Evolutionary conservation across 192 early-diverging fungal genomes (phyloP).

Genomic region (Ramicandelaber brevisporus): DNA sequence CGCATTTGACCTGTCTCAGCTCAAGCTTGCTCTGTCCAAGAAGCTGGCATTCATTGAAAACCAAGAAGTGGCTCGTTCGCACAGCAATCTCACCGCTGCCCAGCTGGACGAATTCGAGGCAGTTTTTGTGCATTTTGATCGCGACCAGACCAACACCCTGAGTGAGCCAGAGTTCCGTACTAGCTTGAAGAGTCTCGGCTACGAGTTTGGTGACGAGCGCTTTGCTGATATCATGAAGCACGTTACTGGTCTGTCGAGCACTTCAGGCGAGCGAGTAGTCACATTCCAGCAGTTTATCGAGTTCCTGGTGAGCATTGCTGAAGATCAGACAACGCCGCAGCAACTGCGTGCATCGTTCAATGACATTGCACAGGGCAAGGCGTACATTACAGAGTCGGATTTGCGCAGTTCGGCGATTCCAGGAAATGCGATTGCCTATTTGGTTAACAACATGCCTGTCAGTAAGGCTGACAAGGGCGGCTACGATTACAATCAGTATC

Average conservation of each 20-base stretch:
- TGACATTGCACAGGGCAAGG: slow-evolving; percentile 62
- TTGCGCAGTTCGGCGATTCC: slow-evolving; percentile 56
- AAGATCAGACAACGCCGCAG: slow-evolving; percentile 73
- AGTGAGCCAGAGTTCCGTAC: slow-evolving; percentile 59
- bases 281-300: slow-evolving; percentile 76
- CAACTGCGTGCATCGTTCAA: slow-evolving; percentile 69
- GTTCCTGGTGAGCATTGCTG: slow-evolving; percentile 60
- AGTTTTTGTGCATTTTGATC: slow-evolving; percentile 83
- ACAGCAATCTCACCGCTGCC: slow-evolving; percentile 77
- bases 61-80: slow-evolving; percentile 76
- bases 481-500: slow-evolving; percentile 52
- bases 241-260: slow-evolving; percentile 26
- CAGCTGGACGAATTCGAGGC: slow-evolving; percentile 82
- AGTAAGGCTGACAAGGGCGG: slow-evolving; percentile 22
- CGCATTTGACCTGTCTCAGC: slow-evolving; percentile 54
- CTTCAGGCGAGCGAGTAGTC: no score
- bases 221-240: slow-evolving; percentile 38
- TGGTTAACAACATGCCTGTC: slow-evolving; percentile 49
- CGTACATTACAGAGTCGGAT: slow-evolving; percentile 65
- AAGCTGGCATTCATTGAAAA: slow-evolving; percentile 81
- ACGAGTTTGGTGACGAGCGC: slow-evolving; percentile 45
- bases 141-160: slow-evolving; percentile 56
- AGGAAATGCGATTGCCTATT: slow-evolving; percentile 37
- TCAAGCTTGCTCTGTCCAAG: slow-evolving; percentile 54
- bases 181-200: slow-evolving; percentile 51